These are phyloP conservation scores for Clavispora carvajalis DNA, from an alignment of 805 yeast genomes.

Conservation along the genomic window DNA sequence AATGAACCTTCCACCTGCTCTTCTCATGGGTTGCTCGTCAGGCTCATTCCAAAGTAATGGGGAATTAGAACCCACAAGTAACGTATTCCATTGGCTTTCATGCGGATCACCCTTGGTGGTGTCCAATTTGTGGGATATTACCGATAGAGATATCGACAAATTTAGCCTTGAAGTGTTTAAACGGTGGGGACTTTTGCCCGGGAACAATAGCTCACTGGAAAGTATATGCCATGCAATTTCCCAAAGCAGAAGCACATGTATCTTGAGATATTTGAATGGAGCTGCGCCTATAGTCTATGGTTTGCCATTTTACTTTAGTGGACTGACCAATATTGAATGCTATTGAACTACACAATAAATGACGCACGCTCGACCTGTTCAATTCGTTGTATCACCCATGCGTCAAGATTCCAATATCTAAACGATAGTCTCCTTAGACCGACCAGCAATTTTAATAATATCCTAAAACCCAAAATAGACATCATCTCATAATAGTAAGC, in stretches of 20 bases:
- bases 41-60: conserved; percentile 60
- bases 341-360: background rate
- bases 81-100: conserved; percentile 65
- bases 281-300: conserved; percentile 93
- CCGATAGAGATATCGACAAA: conserved; percentile 89
- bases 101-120: conserved; percentile 82
- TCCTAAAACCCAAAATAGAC: background rate
- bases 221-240: conserved; percentile 54
- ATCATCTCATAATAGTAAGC: background rate
- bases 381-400: background rate
- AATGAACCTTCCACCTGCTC: conserved; percentile 45
- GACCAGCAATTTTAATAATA: background rate
- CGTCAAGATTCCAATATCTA: background rate
- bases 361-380: background rate
- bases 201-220: conserved; percentile 5
- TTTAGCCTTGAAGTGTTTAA: conserved; percentile 60
- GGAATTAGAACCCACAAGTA: conserved; percentile 66
- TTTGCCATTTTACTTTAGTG: conserved; percentile 48
- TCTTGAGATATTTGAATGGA: conserved; percentile 73
- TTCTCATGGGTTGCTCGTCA: conserved; percentile 88
- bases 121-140: conserved; percentile 94
- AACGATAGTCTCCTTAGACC: background rate
- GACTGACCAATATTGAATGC: background rate
- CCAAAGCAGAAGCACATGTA: conserved; percentile 61
- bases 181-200: conserved; percentile 54